Evolutionary conservation across 257 asterid genomes (phyloP).

Genomic region (Nemophila menziesii): DNA sequence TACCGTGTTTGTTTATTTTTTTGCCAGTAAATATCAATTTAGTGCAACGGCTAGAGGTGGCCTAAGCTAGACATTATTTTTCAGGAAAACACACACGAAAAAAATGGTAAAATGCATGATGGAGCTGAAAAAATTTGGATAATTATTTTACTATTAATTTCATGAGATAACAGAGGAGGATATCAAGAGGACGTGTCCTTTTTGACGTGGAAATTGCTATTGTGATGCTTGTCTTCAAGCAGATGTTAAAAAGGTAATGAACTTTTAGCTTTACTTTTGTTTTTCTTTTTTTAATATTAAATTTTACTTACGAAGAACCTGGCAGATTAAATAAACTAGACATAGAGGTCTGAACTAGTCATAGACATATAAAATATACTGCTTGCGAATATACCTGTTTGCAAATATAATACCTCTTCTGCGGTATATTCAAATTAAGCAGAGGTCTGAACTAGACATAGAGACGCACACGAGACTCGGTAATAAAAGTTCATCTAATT

Average conservation of each 20-base stretch:
- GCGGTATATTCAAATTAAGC: slow-evolving; percentile 41
- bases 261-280: too few relatives aligned
- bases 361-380: slow-evolving; percentile 17
- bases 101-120: too few relatives aligned
- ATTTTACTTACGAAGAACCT: not conserved
- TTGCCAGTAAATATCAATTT: too few relatives aligned
- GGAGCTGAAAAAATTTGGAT: too few relatives aligned
- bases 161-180: slow-evolving; percentile 38
- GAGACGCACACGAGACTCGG: slow-evolving; percentile 51
- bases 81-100: too few relatives aligned
- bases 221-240: slow-evolving; percentile 64
- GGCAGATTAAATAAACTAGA: too few relatives aligned
- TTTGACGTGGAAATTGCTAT: slow-evolving; percentile 63
- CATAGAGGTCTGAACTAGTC: too few relatives aligned
- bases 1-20: too few relatives aligned
- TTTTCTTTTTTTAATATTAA: too few relatives aligned
- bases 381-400: slow-evolving; percentile 49
- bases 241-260: slow-evolving; percentile 31
- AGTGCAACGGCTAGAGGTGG: too few relatives aligned
- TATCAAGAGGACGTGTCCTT: slow-evolving; percentile 44
- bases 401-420: slow-evolving; percentile 54
- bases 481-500: slow-evolving; percentile 14
- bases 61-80: too few relatives aligned
- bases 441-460: slow-evolving; percentile 41
- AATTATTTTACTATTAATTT: too few relatives aligned